Percentiles rank a stretch among this genome's conserved stretches.
Conservation (phyloP, 2,329 filamentous ascomycete species). For the Claviceps quebecensis region DNA sequence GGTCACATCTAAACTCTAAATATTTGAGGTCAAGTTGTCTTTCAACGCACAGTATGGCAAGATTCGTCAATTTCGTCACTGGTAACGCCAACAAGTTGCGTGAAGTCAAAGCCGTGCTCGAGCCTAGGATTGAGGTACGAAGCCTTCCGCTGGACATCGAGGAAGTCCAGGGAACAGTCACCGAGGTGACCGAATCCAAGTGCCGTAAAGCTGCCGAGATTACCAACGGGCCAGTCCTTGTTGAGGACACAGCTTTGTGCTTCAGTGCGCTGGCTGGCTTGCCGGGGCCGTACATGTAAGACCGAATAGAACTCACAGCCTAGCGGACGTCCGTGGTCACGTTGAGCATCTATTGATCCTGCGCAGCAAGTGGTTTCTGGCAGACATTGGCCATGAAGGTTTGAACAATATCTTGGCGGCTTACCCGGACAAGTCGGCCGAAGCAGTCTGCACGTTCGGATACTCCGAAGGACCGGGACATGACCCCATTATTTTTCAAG, state of each 20-base stretch:
- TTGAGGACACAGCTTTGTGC: conserved; percentile 90
- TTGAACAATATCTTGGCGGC: conserved; percentile 82
- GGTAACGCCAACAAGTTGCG: conserved; percentile 88
- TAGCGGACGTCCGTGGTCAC: conserved; percentile 5
- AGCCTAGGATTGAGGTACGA: conserved; percentile 55
- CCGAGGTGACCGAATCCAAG: conserved; percentile 84
- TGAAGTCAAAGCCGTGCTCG: conserved; percentile 80
- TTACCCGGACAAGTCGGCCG: conserved; percentile 79
- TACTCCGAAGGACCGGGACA: conserved; percentile 77
- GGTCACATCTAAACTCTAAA: too few relatives aligned
- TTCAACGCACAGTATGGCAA: conserved; percentile 22
- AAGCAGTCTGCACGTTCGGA: conserved; percentile 92
- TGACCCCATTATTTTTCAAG: conserved; percentile 81
- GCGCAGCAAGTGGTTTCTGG: conserved; percentile 82
- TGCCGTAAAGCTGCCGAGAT: conserved; percentile 65
- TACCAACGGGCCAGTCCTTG: conserved; percentile 75
- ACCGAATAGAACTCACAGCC: conserved; percentile 33
- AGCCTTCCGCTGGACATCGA: conserved; percentile 66
- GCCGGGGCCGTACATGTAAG: conserved; percentile 90
- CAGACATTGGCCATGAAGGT: conserved; percentile 65
- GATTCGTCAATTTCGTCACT: conserved; percentile 76
- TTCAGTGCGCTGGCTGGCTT: conserved; percentile 85
- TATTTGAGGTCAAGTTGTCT: background rate
- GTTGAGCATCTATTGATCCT: conserved; percentile 6
- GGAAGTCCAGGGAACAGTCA: conserved; percentile 84